Conservation (phyloP, 768 basidiomycete genomes). For the Exsudoporus frostii region DNA sequence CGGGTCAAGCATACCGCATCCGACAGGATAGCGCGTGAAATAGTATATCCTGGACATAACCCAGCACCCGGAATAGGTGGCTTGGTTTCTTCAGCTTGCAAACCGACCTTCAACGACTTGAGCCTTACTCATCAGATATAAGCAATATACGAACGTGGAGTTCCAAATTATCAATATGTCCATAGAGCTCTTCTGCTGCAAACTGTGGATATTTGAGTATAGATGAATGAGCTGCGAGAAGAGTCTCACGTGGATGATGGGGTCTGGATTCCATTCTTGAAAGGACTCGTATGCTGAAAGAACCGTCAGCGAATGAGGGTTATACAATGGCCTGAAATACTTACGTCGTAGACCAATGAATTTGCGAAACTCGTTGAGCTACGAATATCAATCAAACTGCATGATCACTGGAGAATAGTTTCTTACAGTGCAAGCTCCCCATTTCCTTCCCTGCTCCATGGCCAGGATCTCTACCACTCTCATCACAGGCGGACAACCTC, state of each 20-base stretch:
- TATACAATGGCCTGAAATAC: conserved; percentile 8
- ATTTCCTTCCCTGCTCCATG: conserved; percentile 61
- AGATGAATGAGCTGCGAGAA: neutral
- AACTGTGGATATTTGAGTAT: conserved; percentile 34
- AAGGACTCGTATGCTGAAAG: conserved; percentile 56
- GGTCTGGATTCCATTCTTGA: conserved; percentile 69
- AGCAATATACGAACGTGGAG: conserved; percentile 51
- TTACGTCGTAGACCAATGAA: conserved; percentile 70
- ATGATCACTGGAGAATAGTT: neutral
- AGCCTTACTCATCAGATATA: neutral
- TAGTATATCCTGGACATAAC: conserved; percentile 79
- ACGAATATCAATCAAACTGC: neutral
- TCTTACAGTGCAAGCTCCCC: conserved; percentile 71
- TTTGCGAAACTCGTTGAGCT: conserved; percentile 70
- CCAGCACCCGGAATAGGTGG: conserved; percentile 63
- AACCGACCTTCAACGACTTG: conserved; percentile 43
- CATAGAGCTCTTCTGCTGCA: conserved; percentile 64
- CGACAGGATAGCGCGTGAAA: conserved; percentile 78
- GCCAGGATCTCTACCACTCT: conserved; percentile 67
- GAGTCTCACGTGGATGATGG: conserved; percentile 48
- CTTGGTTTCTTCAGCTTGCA: conserved; percentile 75
- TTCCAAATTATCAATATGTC: conserved; percentile 75
- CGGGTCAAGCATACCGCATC: conserved; percentile 75
- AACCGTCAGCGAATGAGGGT: conserved; percentile 3
- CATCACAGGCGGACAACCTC: conserved; percentile 64